These are phyloP conservation scores for Populus hybrid DNA, from an alignment of 441 rosid species.

Conservation along the genomic window DNA sequence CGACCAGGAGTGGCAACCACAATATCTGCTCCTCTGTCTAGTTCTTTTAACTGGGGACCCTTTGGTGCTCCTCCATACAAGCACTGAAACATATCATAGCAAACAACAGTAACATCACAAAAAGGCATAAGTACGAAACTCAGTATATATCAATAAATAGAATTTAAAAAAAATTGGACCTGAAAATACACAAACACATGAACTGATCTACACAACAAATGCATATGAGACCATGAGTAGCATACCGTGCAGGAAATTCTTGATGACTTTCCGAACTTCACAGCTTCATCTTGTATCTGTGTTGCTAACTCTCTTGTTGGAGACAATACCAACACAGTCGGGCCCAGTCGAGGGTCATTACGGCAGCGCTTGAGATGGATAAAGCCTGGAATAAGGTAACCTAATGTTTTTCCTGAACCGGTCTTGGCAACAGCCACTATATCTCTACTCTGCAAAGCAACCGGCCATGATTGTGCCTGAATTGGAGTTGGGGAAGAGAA, in stretches of 20 bases:
- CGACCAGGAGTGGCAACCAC: too few species aligned
- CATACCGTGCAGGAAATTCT: constrained; percentile 87
- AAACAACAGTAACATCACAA: constrained; percentile 13
- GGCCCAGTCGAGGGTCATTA: constrained; percentile 78
- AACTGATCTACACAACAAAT: too few species aligned
- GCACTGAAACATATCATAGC: constrained; percentile 47
- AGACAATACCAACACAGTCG: constrained; percentile 88
- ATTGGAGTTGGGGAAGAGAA: constrained; percentile 96
- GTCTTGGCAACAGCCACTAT: constrained; percentile 98
- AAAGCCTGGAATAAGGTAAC: constrained; percentile 88
- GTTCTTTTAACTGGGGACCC: too few species aligned
- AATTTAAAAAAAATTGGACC: too few species aligned
- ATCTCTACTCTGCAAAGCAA: constrained; percentile 87
- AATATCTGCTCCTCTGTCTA: too few species aligned
- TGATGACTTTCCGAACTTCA: constrained; percentile 88
- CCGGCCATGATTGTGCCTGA: constrained; percentile 99
- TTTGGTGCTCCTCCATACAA: constrained; percentile 99
- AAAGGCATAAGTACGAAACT: not conserved
- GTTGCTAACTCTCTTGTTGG: constrained; percentile 99
- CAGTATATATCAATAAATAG: too few species aligned
- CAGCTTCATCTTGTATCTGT: constrained; percentile 92
- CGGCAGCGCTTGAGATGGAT: constrained; percentile 68
- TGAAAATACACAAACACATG: too few species aligned
- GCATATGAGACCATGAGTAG: not conserved
- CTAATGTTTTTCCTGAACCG: constrained; percentile 97